Percentiles rank a stretch among this genome's conserved stretches.
Evolutionary conservation across 169 alveolate species (phyloP).

Genomic region (Plasmodium gallinaceum): DNA sequence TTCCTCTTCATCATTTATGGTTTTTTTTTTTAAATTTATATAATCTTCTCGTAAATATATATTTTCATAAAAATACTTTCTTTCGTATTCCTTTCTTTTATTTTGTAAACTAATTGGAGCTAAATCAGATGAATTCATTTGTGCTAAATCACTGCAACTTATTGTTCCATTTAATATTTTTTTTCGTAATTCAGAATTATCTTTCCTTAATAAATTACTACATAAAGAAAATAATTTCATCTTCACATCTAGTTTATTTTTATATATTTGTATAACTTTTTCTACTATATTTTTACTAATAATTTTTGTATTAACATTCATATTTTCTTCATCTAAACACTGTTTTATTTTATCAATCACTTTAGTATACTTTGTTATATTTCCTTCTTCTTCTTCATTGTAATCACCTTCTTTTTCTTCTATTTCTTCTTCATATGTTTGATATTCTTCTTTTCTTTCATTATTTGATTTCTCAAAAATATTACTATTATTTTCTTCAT

Average conservation of each 20-base stretch:
- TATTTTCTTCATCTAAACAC: conserved; percentile 37
- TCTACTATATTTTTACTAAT: conserved; percentile 60
- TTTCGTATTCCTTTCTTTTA: conserved; percentile 73
- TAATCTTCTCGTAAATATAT: conserved; percentile 59
- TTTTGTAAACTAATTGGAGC: conserved; percentile 73
- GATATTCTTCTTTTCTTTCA: conserved; percentile 15
- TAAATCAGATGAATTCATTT: conserved; percentile 68
- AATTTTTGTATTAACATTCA: conserved; percentile 9
- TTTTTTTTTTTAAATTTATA: conserved; percentile 38
- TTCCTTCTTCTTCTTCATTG: conserved; percentile 6
- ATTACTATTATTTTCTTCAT: not conserved
- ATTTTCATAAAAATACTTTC: conserved; percentile 65
- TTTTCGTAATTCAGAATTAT: conserved; percentile 59
- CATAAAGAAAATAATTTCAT: conserved; percentile 62
- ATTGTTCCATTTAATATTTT: conserved; percentile 51
- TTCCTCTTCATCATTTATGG: conserved; percentile 27
- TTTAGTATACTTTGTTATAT: conserved; percentile 30
- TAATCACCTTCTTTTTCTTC: not conserved
- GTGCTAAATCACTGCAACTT: conserved; percentile 26
- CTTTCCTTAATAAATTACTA: conserved; percentile 44
- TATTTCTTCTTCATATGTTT: not conserved
- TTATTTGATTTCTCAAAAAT: not conserved
- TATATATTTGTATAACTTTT: conserved; percentile 32
- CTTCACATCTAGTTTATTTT: conserved; percentile 49
- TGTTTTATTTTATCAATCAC: conserved; percentile 62